These are phyloP conservation scores for Viola odorata DNA, from an alignment of 345 rosid species.

Conservation along the genomic window DNA sequence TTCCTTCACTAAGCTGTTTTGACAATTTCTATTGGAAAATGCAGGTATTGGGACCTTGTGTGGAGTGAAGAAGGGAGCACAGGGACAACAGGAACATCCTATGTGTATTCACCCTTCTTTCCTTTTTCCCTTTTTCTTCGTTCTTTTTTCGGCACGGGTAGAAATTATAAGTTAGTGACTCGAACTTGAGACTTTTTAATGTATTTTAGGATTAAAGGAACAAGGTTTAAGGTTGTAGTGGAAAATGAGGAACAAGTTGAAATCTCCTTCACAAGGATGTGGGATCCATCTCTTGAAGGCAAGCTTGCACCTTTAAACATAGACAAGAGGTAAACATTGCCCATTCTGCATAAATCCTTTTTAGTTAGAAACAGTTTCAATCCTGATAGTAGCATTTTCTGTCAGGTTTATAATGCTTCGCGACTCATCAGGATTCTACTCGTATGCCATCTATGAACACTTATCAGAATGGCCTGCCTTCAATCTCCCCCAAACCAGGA, in stretches of 20 bases:
- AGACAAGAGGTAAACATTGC: constrained; percentile 18
- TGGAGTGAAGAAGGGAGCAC: constrained; percentile 27
- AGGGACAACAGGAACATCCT: constrained; percentile 25
- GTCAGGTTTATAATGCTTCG: constrained; percentile 73
- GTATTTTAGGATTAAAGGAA: constrained; percentile 19
- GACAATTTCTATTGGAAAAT: background rate
- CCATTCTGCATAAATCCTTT: background rate
- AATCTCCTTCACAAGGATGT: constrained; percentile 20
- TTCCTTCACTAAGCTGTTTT: background rate
- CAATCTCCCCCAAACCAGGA: constrained; percentile 64
- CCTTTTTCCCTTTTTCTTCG: background rate
- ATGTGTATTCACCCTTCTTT: constrained; percentile 3
- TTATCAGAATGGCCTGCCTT: constrained; percentile 74
- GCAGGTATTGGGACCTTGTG: constrained; percentile 30
- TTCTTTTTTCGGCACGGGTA: background rate
- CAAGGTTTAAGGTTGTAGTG: constrained; percentile 13
- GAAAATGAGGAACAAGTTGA: constrained; percentile 26
- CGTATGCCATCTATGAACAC: constrained; percentile 71
- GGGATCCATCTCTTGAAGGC: constrained; percentile 28
- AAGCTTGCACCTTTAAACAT: constrained; percentile 16
- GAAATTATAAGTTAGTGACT: background rate
- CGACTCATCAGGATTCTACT: constrained; percentile 73
- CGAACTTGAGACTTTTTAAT: background rate
- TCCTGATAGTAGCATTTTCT: background rate
- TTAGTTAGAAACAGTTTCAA: background rate